Conservation (phyloP, 257 asterid genomes). For the Galeopsis tetrahit region DNA sequence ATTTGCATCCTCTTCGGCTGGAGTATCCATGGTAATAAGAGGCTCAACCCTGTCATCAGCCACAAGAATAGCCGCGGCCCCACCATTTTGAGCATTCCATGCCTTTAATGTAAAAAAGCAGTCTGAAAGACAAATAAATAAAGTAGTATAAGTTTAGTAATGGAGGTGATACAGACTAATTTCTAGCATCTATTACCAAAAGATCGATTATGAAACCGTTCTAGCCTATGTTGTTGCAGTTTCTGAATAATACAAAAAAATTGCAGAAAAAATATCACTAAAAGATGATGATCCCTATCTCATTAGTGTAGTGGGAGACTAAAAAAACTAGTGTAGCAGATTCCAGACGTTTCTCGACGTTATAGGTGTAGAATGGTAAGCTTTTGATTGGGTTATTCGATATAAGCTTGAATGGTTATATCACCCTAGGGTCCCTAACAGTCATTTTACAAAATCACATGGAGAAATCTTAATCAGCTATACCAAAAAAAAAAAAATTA, state of each 20-base stretch:
- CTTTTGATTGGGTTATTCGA: not conserved
- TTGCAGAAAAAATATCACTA: not conserved
- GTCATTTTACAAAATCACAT: not conserved
- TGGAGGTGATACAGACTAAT: not conserved
- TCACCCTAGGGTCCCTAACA: constrained; percentile 4
- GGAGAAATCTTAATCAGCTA: not conserved
- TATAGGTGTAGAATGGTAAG: not conserved
- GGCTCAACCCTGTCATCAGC: constrained; percentile 81
- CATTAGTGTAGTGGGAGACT: not conserved
- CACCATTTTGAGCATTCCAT: constrained; percentile 94
- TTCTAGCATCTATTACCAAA: constrained; percentile 11
- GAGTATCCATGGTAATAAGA: constrained; percentile 93
- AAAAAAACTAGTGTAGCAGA: not conserved
- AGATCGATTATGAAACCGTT: not conserved
- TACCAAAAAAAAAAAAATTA: not conserved
- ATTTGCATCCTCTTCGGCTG: constrained; percentile 66
- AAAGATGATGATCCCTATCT: not conserved
- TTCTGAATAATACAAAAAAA: constrained; percentile 1
- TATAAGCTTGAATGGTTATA: constrained; percentile 6
- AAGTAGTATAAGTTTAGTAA: not conserved
- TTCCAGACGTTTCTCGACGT: not conserved
- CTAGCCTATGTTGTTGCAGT: not conserved
- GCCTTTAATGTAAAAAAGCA: constrained; percentile 90
- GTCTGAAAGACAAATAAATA: constrained; percentile 50
- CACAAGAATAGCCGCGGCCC: constrained; percentile 96